A percentile compares a stretch with the other conserved stretches of the same genome.
phyloP scores from a whole-genome alignment of 306 rosid genomes.

The cucumber (Cucumis sativus) region DNA sequence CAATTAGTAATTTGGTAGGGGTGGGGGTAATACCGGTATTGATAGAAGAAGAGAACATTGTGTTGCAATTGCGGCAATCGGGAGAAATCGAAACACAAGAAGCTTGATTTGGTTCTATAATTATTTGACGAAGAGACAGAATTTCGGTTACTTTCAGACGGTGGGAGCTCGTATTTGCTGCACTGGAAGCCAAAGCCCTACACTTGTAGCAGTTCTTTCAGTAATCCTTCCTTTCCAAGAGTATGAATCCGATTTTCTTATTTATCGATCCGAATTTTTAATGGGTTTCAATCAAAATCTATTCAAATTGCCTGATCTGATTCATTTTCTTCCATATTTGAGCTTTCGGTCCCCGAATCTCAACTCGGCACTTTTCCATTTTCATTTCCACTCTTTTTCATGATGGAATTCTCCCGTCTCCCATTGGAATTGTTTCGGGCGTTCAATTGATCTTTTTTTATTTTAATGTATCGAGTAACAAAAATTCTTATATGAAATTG shows the following conservation, averaged over 20 bases:
- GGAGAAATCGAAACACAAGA: background rate
- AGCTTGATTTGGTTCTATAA: background rate
- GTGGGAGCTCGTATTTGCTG: constrained; percentile 3
- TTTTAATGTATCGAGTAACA: background rate
- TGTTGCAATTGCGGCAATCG: background rate
- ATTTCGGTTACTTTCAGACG: background rate
- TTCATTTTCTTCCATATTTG: background rate
- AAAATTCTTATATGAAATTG: background rate
- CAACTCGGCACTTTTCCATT: background rate
- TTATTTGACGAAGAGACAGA: background rate
- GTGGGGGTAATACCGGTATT: background rate
- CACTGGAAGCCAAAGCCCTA: background rate
- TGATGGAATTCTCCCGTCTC: background rate
- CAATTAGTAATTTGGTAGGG: background rate
- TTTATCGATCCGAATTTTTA: background rate
- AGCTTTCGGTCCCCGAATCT: background rate
- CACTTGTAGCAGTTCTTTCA: background rate
- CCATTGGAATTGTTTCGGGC: background rate
- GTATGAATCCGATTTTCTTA: background rate
- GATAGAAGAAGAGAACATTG: background rate
- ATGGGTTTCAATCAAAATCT: background rate
- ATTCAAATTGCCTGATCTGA: constrained; percentile 2
- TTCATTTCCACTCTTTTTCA: background rate
- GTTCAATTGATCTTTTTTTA: background rate
- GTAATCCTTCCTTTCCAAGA: background rate